phyloP scores from a whole-genome alignment of 2,329 filamentous ascomycete genomes.

The Arthrobotrys conoides region DNA sequence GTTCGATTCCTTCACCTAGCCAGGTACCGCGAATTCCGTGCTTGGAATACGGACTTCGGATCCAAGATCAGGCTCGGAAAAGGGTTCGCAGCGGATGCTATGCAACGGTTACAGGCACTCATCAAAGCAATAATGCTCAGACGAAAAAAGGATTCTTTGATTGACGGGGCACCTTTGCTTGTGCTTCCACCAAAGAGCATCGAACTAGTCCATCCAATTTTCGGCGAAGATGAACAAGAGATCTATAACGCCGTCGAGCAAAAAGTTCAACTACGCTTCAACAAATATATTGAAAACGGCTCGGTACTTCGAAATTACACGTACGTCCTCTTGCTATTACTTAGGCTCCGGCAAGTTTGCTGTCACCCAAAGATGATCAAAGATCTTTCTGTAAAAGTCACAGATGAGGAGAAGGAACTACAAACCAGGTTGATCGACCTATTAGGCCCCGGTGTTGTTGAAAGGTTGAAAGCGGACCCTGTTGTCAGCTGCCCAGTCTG shows the following conservation, averaged over 20 bases:
- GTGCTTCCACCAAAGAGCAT: conserved; percentile 77
- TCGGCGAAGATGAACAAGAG: conserved; percentile 75
- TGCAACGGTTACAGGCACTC: conserved; percentile 80
- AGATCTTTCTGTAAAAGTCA: conserved; percentile 70
- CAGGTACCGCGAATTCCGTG: conserved; percentile 74
- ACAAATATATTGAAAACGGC: conserved; percentile 79
- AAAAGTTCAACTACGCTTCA: conserved; percentile 79
- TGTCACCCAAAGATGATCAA: conserved; percentile 81
- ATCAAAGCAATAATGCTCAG: conserved; percentile 86
- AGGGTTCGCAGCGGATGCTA: conserved; percentile 72
- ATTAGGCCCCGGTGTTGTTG: conserved; percentile 69
- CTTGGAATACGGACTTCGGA: conserved; percentile 63
- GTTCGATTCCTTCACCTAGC: conserved; percentile 78
- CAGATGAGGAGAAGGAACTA: conserved; percentile 66
- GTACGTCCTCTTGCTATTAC: conserved; percentile 82
- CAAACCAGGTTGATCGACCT: conserved; percentile 72
- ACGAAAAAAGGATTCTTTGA: conserved; percentile 82
- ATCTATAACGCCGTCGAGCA: conserved; percentile 78
- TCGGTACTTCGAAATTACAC: conserved; percentile 82
- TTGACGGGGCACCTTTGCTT: conserved; percentile 84
- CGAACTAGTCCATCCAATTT: conserved; percentile 75
- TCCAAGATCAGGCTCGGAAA: conserved; percentile 32
- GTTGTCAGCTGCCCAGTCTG: conserved; percentile 62
- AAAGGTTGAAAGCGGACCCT: conserved; percentile 61
- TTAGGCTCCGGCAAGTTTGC: conserved; percentile 84